Conservation (phyloP, 805 yeast species). For the Saturnispora silvae region DNA sequence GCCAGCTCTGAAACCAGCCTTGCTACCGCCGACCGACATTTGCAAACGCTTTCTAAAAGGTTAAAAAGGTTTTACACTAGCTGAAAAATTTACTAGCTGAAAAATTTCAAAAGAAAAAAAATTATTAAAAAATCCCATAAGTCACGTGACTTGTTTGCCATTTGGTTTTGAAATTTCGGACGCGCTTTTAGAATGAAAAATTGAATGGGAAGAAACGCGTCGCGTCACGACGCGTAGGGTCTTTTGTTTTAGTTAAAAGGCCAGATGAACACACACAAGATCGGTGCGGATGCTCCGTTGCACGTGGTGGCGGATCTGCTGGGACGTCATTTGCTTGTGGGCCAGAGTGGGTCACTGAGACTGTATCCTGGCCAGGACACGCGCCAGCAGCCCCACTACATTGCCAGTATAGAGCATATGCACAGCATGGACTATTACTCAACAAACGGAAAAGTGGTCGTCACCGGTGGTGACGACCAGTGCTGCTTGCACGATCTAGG, state of each 20-base stretch:
- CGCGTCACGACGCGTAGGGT: too few species aligned
- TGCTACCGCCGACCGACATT: not conserved
- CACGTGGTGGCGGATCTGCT: slow-evolving; percentile 38
- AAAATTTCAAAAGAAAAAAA: too few species aligned
- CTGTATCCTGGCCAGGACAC: slow-evolving; percentile 44
- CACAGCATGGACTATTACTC: slow-evolving; percentile 30
- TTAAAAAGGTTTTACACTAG: not conserved
- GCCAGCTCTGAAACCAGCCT: too few species aligned
- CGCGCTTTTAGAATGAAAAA: too few species aligned
- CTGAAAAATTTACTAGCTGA: not conserved
- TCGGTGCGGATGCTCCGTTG: slow-evolving; percentile 1
- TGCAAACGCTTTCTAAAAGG: not conserved
- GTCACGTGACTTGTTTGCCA: too few species aligned
- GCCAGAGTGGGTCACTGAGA: slow-evolving; percentile 13
- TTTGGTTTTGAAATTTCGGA: too few species aligned
- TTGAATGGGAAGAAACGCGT: too few species aligned
- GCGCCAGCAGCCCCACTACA: slow-evolving; percentile 50
- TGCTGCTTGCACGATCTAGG: slow-evolving; percentile 31
- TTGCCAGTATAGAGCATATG: slow-evolving; percentile 39
- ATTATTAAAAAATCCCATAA: too few species aligned
- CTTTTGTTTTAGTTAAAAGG: too few species aligned
- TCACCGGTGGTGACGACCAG: slow-evolving; percentile 33
- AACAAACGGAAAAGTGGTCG: slow-evolving; percentile 15
- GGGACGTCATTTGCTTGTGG: slow-evolving; percentile 25
- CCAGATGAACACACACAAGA: slow-evolving; percentile 6